Percentiles rank a stretch among this genome's conserved stretches.
Evolutionary conservation across 257 asterid species (phyloP).

Genomic region (Solanum dulcamara): DNA sequence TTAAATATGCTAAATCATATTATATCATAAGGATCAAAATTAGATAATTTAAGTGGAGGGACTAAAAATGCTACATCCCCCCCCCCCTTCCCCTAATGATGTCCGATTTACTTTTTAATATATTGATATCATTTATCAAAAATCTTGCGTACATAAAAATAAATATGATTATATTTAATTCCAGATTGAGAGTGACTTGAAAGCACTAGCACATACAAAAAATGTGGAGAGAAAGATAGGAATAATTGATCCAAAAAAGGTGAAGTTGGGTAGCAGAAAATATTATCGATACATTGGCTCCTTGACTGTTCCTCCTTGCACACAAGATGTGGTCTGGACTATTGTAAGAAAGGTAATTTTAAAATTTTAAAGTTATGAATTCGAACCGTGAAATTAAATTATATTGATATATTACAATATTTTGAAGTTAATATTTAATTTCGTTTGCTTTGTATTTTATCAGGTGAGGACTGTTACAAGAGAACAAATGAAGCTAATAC

Average conservation of each 20-base stretch:
- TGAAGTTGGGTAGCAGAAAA: slow-evolving; percentile 37
- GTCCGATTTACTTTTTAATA: no score
- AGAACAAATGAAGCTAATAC: slow-evolving; percentile 39
- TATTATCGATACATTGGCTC: slow-evolving; percentile 60
- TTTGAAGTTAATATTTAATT: neutral
- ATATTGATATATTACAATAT: no score
- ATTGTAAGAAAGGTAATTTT: slow-evolving; percentile 29
- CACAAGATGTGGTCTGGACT: slow-evolving; percentile 44
- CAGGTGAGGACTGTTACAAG: slow-evolving; percentile 51
- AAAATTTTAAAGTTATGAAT: neutral
- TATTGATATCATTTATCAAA: neutral
- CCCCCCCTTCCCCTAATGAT: no score
- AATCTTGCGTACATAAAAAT: neutral
- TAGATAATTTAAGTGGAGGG: no score
- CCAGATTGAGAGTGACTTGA: slow-evolving; percentile 24
- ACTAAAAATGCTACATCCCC: no score
- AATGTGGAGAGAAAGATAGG: slow-evolving; percentile 23
- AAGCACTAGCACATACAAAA: slow-evolving; percentile 1
- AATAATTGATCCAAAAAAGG: slow-evolving; percentile 20
- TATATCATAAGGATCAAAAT: no score
- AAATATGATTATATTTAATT: neutral
- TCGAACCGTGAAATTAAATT: neutral
- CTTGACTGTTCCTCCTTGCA: slow-evolving; percentile 66
- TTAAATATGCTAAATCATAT: no score
- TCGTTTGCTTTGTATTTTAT: neutral